Evolutionary conservation across 164 flowering plant genomes (phyloP).

Genomic region (Aristolochia fimbriata): DNA sequence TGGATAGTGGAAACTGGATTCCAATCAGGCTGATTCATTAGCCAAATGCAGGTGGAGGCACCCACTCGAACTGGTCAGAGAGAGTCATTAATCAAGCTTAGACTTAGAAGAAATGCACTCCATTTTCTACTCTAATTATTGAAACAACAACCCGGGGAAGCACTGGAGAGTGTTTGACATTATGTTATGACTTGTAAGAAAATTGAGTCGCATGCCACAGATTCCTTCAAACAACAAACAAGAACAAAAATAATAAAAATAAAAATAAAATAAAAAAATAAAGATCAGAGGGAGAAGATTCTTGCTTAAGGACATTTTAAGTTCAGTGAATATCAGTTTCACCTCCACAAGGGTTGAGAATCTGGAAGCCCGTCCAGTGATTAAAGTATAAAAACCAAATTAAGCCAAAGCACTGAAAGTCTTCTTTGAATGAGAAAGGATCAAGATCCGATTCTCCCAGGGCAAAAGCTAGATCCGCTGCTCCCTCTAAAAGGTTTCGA

Average conservation of each 20-base stretch:
- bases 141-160: too few relatives aligned
- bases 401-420: too few relatives aligned
- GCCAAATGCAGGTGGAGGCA: too few relatives aligned
- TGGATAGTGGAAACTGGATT: too few relatives aligned
- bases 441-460: conserved; percentile 7
- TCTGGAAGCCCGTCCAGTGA: conserved; percentile 5
- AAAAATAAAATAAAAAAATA: neutral
- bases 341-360: conserved; percentile 3
- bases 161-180: neutral
- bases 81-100: neutral
- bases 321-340: neutral
- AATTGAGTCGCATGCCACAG: neutral
- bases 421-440: conserved; percentile 12
- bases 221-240: neutral
- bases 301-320: neutral
- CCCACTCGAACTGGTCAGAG: neutral
- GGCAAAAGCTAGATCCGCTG: conserved; percentile 12
- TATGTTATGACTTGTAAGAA: too few relatives aligned
- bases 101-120: conserved; percentile 2
- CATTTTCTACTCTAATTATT: neutral
- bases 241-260: too few relatives aligned
- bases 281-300: conserved; percentile 4
- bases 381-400: neutral
- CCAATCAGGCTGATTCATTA: too few relatives aligned
- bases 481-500: conserved; percentile 2